Evolutionary conservation across 768 basidiomycete genomes (phyloP).

Genomic region (Mycena sanguinolenta): DNA sequence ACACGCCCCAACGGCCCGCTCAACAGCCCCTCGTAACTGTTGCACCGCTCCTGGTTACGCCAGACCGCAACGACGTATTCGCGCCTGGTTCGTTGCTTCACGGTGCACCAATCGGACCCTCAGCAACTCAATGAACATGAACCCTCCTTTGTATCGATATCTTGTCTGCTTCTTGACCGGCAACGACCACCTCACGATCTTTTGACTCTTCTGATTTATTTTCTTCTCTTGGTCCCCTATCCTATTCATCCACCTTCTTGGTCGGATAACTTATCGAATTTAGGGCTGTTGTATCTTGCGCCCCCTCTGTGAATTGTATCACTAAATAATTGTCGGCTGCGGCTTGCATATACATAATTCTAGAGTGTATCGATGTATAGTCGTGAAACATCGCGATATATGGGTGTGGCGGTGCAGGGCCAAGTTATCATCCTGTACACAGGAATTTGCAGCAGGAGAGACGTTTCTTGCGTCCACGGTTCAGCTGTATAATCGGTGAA

Average conservation of each 20-base stretch:
- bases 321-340: constrained; percentile 18
- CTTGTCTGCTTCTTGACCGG: constrained; percentile 9
- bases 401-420: too few species aligned
- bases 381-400: too few species aligned
- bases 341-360: constrained; percentile 12
- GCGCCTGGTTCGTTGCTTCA: constrained; percentile 83
- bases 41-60: constrained; percentile 54
- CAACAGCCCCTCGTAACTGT: constrained; percentile 64
- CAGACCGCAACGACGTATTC: constrained; percentile 62
- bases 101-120: not conserved
- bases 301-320: constrained; percentile 13
- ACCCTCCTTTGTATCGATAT: constrained; percentile 20
- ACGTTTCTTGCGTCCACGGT: too few species aligned
- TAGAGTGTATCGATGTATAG: constrained; percentile 24
- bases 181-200: constrained; percentile 5
- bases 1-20: constrained; percentile 47
- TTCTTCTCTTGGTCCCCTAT: constrained; percentile 1
- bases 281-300: constrained; percentile 25
- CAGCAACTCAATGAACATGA: constrained; percentile 51
- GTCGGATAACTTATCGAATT: constrained; percentile 11
- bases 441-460: too few species aligned
- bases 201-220: constrained; percentile 24
- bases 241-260: not conserved
- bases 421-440: too few species aligned
- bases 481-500: too few species aligned